Conservation (phyloP, 2,329 filamentous ascomycete genomes). For the Arachnomyces sp. region DNA sequence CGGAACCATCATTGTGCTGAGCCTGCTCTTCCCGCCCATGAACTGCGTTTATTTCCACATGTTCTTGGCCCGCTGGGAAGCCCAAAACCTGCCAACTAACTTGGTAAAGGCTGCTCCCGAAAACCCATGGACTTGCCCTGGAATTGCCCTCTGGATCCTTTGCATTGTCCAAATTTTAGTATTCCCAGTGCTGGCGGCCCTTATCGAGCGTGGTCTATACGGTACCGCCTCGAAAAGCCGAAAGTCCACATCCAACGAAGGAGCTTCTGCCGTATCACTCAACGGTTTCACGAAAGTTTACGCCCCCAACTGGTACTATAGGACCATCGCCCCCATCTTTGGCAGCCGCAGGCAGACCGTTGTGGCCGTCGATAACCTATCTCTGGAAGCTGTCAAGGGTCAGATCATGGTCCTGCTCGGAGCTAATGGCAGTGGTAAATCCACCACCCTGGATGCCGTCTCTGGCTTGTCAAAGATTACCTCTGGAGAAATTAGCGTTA, state of each 20-base stretch:
- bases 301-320: conserved; percentile 53
- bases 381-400: conserved; percentile 61
- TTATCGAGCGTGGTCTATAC: conserved; percentile 66
- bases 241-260: conserved; percentile 24
- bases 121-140: conserved; percentile 60
- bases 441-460: conserved; percentile 79
- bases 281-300: conserved; percentile 72
- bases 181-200: conserved; percentile 66
- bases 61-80: conserved; percentile 68
- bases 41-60: conserved; percentile 77
- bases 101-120: conserved; percentile 54
- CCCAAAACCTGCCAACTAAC: conserved; percentile 50
- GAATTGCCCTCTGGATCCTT: conserved; percentile 70
- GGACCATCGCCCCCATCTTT: conserved; percentile 38
- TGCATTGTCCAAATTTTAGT: conserved; percentile 66
- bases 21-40: conserved; percentile 74
- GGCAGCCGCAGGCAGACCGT: conserved; percentile 55
- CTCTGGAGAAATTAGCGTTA: conserved; percentile 66
- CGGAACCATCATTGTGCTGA: conserved; percentile 58
- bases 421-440: conserved; percentile 85
- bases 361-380: conserved; percentile 67
- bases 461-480: conserved; percentile 72
- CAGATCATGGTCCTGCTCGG: conserved; percentile 81
- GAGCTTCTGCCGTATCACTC: conserved; percentile 57
- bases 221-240: conserved; percentile 61